Conservation (phyloP, 257 asterid genomes). For the Lycium ferocissimum region DNA sequence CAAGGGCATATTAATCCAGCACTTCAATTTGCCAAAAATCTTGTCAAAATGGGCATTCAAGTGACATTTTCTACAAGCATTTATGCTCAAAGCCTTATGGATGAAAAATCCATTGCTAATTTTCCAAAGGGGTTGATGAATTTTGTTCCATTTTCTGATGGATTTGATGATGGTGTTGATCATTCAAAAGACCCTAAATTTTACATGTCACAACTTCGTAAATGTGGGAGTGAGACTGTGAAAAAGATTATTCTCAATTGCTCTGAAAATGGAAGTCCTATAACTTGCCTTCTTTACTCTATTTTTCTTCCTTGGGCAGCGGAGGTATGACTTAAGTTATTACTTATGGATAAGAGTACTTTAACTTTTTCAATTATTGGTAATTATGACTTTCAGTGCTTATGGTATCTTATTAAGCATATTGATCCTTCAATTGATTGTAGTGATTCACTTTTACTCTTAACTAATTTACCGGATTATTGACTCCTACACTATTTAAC, state of each 20-base stretch:
- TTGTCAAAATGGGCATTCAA: conserved; percentile 29
- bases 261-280: conserved; percentile 29
- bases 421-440: background rate
- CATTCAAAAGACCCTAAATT: conserved; percentile 1
- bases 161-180: conserved; percentile 37
- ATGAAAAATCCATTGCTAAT: background rate
- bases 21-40: conserved; percentile 38
- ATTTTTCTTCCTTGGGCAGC: conserved; percentile 47
- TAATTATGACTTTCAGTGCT: background rate
- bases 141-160: conserved; percentile 39
- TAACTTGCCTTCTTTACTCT: conserved; percentile 42
- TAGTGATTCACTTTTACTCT: background rate
- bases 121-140: conserved; percentile 32
- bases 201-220: conserved; percentile 36
- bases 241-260: conserved; percentile 34
- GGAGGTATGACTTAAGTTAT: conserved; percentile 14
- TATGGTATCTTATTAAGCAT: background rate
- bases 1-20: conserved; percentile 48
- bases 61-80: conserved; percentile 42
- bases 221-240: conserved; percentile 34
- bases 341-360: background rate
- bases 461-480: background rate
- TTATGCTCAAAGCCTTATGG: conserved; percentile 33
- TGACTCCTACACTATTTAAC: background rate
- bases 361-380: no score